A percentile compares a stretch with the other conserved stretches of the same genome.
phyloP scores from a whole-genome alignment of 2,329 filamentous ascomycete species.

The Arthrocladium fulminans region DNA sequence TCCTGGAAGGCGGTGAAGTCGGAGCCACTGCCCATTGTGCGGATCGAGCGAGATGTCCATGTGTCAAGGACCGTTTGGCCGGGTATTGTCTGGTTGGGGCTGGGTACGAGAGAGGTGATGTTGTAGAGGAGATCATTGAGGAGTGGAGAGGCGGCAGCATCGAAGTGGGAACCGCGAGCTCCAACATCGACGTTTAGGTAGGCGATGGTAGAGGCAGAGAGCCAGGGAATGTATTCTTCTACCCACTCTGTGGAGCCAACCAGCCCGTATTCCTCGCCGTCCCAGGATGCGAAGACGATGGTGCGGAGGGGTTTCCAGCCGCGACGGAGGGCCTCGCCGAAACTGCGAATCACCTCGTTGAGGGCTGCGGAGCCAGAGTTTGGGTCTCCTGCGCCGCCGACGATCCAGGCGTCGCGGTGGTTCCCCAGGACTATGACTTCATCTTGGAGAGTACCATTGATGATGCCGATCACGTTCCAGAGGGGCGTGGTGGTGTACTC shows the following conservation, averaged over 20 bases:
- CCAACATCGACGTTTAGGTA: conserved; percentile 47
- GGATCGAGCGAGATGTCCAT: conserved; percentile 31
- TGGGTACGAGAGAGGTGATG: conserved; percentile 50
- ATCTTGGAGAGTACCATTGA: conserved; percentile 26
- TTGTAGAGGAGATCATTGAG: conserved; percentile 30
- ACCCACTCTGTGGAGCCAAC: conserved; percentile 41
- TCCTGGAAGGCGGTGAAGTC: conserved; percentile 43
- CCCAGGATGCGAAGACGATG: conserved; percentile 34
- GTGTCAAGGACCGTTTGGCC: conserved; percentile 56
- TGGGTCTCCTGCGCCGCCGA: conserved; percentile 45
- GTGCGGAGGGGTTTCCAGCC: conserved; percentile 47
- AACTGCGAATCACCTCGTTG: conserved; percentile 43
- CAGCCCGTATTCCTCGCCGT: conserved; percentile 32
- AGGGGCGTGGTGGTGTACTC: conserved; percentile 22
- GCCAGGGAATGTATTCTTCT: conserved; percentile 39
- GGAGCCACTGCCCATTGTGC: conserved; percentile 38
- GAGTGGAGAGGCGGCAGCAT: conserved; percentile 33
- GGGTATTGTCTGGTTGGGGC: conserved; percentile 64
- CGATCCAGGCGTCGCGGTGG: conserved; percentile 47
- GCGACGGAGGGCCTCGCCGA: conserved; percentile 38
- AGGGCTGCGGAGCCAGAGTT: conserved; percentile 44
- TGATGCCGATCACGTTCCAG: conserved; percentile 25
- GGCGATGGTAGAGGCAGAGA: conserved; percentile 35
- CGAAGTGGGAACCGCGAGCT: conserved; percentile 35
- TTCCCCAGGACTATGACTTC: conserved; percentile 44